phyloP scores from a whole-genome alignment of 257 asterid species.

The Euphrasia confusa region DNA sequence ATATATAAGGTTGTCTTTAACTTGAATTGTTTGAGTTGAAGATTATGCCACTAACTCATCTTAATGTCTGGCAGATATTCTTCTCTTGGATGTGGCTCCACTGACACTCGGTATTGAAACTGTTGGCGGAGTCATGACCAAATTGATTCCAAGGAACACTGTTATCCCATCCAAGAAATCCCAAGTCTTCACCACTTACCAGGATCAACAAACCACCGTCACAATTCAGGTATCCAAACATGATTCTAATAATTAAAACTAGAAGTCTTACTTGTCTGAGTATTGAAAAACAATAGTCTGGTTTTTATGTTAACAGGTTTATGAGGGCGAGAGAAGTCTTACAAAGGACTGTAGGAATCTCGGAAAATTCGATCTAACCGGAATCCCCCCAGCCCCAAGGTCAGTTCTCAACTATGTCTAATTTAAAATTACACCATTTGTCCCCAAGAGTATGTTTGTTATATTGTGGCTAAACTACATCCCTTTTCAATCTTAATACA shows the following conservation, averaged over 20 bases:
- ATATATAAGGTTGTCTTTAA: too few relatives aligned
- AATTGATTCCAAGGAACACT: slow-evolving; percentile 81
- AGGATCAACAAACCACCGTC: slow-evolving; percentile 82
- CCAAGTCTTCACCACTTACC: slow-evolving; percentile 81
- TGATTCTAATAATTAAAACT: not conserved
- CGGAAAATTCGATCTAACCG: slow-evolving; percentile 73
- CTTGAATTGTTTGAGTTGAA: not conserved
- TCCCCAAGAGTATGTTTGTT: not conserved
- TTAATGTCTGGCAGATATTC: slow-evolving; percentile 38
- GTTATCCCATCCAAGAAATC: slow-evolving; percentile 76
- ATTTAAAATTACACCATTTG: not conserved
- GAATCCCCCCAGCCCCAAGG: slow-evolving; percentile 82
- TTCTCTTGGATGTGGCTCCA: slow-evolving; percentile 86
- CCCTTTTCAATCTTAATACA: slow-evolving; percentile 19
- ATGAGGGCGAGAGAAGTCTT: slow-evolving; percentile 85
- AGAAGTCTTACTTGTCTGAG: not conserved
- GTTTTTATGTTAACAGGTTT: slow-evolving; percentile 38
- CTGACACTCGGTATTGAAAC: slow-evolving; percentile 85
- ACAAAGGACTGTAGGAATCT: slow-evolving; percentile 77
- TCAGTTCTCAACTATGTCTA: slow-evolving; percentile 1
- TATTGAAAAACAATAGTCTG: not conserved
- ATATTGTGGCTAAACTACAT: too few relatives aligned
- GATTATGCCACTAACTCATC: not conserved
- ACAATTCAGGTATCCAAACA: slow-evolving; percentile 49
- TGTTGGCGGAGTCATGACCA: slow-evolving; percentile 95